Evolutionary conservation across 1,284 basidiomycete species (phyloP).

Genomic region (Cutaneotrichosporon sp.): DNA sequence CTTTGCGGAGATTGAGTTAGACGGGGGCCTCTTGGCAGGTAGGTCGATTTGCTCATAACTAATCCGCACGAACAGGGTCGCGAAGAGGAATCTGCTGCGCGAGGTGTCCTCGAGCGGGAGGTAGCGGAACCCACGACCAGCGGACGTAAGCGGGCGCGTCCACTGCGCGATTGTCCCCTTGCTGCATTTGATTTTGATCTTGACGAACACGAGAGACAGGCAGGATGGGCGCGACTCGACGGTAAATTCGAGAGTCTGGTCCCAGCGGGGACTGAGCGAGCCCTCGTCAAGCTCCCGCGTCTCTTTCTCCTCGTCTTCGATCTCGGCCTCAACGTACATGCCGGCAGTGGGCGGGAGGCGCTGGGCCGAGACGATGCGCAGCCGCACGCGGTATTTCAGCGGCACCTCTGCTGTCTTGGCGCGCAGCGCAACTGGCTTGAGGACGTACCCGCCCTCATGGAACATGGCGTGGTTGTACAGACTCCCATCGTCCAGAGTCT

Average conservation of each 20-base stretch:
- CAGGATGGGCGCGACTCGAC: slow-evolving; percentile 68
- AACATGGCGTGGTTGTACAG: slow-evolving; percentile 88
- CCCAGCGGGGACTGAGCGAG: slow-evolving; percentile 85
- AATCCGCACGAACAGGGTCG: slow-evolving; percentile 68
- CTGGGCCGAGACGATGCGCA: slow-evolving; percentile 82
- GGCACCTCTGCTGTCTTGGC: slow-evolving; percentile 60
- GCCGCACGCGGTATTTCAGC: slow-evolving; percentile 49
- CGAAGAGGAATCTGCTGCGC: slow-evolving; percentile 77
- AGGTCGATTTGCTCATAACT: slow-evolving; percentile 11
- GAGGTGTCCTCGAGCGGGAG: slow-evolving; percentile 76
- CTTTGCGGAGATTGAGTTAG: slow-evolving; percentile 59
- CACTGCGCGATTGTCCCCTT: slow-evolving; percentile 58
- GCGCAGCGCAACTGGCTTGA: slow-evolving; percentile 79
- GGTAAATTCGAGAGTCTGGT: slow-evolving; percentile 63
- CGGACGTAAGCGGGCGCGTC: slow-evolving; percentile 53
- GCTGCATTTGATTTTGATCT: slow-evolving; percentile 66
- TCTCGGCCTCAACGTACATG: slow-evolving; percentile 44
- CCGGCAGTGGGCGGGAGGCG: slow-evolving; percentile 76
- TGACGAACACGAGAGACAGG: slow-evolving; percentile 74
- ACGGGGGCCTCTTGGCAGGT: slow-evolving; percentile 57
- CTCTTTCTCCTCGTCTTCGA: slow-evolving; percentile 26
- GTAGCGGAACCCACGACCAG: slow-evolving; percentile 66
- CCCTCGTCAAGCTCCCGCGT: slow-evolving; percentile 71
- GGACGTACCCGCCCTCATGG: slow-evolving; percentile 77
- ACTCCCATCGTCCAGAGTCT: slow-evolving; percentile 72